These are phyloP conservation scores for Phytophthora hibernalis DNA, from an alignment of 352 stramenopile species.

Conservation along the genomic window DNA sequence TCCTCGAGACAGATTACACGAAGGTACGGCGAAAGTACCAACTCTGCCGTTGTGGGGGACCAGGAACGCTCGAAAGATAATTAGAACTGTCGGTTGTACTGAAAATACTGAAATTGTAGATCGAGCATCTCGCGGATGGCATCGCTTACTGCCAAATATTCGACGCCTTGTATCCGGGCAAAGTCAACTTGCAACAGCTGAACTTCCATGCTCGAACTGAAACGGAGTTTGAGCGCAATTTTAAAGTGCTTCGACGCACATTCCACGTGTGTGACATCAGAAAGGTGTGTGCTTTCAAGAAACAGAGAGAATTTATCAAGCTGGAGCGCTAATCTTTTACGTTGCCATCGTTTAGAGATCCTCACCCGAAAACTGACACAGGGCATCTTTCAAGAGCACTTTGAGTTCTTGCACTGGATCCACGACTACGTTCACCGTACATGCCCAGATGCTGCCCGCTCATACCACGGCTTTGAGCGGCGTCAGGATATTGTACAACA, in stretches of 20 bases:
- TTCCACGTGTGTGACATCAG: constrained; percentile 70
- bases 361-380: constrained; percentile 69
- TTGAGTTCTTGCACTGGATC: constrained; percentile 85
- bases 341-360: constrained; percentile 47
- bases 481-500: constrained; percentile 55
- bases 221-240: constrained; percentile 72
- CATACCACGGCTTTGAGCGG: constrained; percentile 63
- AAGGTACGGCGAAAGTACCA: constrained; percentile 44
- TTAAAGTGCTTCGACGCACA: constrained; percentile 57
- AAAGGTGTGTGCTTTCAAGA: constrained; percentile 46
- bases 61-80: too few species aligned
- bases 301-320: neutral
- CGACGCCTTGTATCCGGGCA: constrained; percentile 71
- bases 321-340: neutral
- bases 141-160: constrained; percentile 87
- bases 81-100: neutral
- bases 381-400: constrained; percentile 83
- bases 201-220: constrained; percentile 64
- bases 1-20: constrained; percentile 84
- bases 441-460: constrained; percentile 63
- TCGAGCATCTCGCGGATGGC: constrained; percentile 81
- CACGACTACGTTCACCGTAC: constrained; percentile 82
- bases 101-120: constrained; percentile 45
- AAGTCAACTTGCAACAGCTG: constrained; percentile 64
- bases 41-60: neutral